Base-by-base conservation (phyloP, 1,139 yeast genomes). In the Kodamaea derodonti region DNA sequence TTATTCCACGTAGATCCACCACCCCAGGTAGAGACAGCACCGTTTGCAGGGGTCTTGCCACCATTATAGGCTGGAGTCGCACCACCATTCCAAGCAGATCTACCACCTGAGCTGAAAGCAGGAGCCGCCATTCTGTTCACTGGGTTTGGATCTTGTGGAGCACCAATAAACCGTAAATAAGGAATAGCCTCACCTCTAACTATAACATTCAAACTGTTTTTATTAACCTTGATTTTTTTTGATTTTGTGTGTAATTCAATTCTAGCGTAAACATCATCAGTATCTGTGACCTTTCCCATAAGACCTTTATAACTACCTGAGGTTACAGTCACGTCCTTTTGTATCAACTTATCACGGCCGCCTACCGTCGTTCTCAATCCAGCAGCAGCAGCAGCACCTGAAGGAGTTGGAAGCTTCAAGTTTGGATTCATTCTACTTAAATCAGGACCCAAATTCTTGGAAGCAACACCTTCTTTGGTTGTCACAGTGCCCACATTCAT, bases 251-350 rank as follows among this genome's bases (percentile, higher is more conserved):
- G 97, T 45, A 92, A 73, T 61, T 92, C 99, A 31, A 92, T 84
- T 42, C 97, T 76, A 3, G 97, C 97, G 49, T 74, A 77, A 14
- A 82, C 83, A 42, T 95, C 98, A 48, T 88, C 94, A 11, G 95
- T 86, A 54, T 92, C 97, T 43, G 85, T 84, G 27, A 94, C 88
- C 47, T 86, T 84, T 54, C 98, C 99, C 68, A 84, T 81, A 48
- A 88, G 77, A 28, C 98, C 97, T 63, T 92, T 94, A 60, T 90
- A 87, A 43, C 90, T 90, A 5, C 97, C 96, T 49, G 84, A 80
- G 23, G 86, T 80, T 32, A 94, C 84, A 41, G 90, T 79, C 20
- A 92, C 96, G 39, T 85, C 84, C 54, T 86, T 87, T 46, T 86
- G 84, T 27, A 90, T 52, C 27, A 92, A 78, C 34, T 78, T 76